phyloP scores from a whole-genome alignment of 2,329 filamentous ascomycete species.

The Setomelanomma holmii region DNA sequence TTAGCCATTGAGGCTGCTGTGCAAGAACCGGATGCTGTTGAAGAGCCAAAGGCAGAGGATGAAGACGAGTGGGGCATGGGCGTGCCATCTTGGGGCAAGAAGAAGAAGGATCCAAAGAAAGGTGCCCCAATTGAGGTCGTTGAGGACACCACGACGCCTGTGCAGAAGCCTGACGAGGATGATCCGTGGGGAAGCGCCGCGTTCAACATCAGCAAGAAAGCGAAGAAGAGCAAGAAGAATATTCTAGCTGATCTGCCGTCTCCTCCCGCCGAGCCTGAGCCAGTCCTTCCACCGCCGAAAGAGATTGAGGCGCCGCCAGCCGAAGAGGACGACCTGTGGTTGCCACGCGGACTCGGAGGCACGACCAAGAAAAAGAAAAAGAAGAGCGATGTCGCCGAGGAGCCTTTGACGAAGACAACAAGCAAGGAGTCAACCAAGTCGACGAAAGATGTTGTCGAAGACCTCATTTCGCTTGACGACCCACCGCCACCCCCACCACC shows the following conservation, averaged over 20 bases:
- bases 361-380: slow-evolving; percentile 47
- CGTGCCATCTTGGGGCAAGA: slow-evolving; percentile 64
- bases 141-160: slow-evolving; percentile 49
- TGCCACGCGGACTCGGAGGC: slow-evolving; percentile 23
- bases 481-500: slow-evolving; percentile 25
- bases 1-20: slow-evolving; percentile 33
- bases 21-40: slow-evolving; percentile 56
- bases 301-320: slow-evolving; percentile 55
- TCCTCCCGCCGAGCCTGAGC: slow-evolving; percentile 53
- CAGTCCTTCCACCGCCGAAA: slow-evolving; percentile 57
- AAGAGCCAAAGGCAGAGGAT: slow-evolving; percentile 58
- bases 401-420: slow-evolving; percentile 37
- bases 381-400: slow-evolving; percentile 34
- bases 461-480: slow-evolving; percentile 42
- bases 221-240: slow-evolving; percentile 64
- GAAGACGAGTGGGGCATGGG: slow-evolving; percentile 64
- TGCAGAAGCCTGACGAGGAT: slow-evolving; percentile 54
- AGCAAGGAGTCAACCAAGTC: slow-evolving; percentile 40
- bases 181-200: slow-evolving; percentile 47
- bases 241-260: slow-evolving; percentile 57
- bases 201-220: slow-evolving; percentile 58
- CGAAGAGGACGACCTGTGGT: slow-evolving; percentile 41
- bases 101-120: slow-evolving; percentile 47
- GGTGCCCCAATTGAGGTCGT: slow-evolving; percentile 49
- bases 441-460: slow-evolving; percentile 43